phyloP scores from a whole-genome alignment of 2,329 filamentous ascomycete genomes.

The Basipetospora chlamydospora region DNA sequence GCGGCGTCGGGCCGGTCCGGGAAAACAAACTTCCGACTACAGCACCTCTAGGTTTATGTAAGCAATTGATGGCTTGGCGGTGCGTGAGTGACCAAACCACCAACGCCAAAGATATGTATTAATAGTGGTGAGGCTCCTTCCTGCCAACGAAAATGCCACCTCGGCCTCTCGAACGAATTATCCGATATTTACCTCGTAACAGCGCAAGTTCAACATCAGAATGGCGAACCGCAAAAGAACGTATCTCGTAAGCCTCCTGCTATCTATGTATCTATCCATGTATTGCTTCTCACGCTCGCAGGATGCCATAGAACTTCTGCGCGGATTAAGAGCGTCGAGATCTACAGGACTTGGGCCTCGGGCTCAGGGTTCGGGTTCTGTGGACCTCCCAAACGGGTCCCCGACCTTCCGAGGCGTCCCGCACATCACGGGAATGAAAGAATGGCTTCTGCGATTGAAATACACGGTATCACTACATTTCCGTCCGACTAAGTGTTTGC shows the following conservation, averaged over 20 bases:
- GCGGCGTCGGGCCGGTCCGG: no score
- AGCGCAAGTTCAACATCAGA: not conserved
- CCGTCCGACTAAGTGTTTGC: not conserved
- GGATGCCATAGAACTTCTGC: not conserved
- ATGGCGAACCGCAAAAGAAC: not conserved
- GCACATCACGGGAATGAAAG: not conserved
- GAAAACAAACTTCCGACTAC: no score
- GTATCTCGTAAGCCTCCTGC: not conserved
- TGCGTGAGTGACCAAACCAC: no score
- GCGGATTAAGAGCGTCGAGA: not conserved
- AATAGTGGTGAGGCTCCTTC: no score
- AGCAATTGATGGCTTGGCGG: no score
- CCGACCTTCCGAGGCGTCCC: not conserved
- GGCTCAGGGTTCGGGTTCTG: not conserved
- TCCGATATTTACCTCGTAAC: not conserved
- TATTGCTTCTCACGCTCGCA: not conserved
- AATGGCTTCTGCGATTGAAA: not conserved
- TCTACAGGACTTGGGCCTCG: not conserved
- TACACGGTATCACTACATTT: not conserved
- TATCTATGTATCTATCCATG: not conserved
- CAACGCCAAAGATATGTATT: no score
- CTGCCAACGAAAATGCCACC: no score
- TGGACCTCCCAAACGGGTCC: not conserved
- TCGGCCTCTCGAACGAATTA: no score
- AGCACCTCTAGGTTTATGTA: no score